Conservation (phyloP, 495 filamentous ascomycete genomes). For the Penicillium canescens region DNA sequence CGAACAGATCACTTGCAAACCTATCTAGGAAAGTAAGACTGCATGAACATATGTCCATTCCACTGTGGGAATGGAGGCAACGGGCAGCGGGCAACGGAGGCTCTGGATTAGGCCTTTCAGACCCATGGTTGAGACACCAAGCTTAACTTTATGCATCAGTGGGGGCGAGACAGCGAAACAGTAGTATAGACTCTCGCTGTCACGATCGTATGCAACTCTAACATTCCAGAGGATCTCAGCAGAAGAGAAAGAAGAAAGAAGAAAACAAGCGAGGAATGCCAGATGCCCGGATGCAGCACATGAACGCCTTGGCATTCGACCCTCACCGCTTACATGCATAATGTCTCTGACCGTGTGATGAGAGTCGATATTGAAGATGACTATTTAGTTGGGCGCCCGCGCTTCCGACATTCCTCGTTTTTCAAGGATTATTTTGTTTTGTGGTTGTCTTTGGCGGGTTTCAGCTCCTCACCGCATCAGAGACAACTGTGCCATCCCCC, state of each 20-base stretch:
- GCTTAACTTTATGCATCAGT: background rate
- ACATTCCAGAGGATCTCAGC: constrained; percentile 7
- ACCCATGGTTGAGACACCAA: background rate
- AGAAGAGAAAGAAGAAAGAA: background rate
- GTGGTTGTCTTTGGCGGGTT: background rate
- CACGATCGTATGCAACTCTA: constrained; percentile 3
- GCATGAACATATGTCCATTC: too few relatives aligned
- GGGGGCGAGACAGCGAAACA: too few relatives aligned
- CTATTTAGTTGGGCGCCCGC: constrained; percentile 1
- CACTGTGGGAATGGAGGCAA: too few relatives aligned
- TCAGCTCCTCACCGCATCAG: constrained; percentile 12
- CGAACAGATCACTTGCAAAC: constrained; percentile 1
- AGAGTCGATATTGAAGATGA: background rate
- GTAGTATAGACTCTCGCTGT: background rate
- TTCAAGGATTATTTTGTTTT: constrained; percentile 1
- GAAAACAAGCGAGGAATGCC: constrained; percentile 8
- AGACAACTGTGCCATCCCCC: constrained; percentile 5
- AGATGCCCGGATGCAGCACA: constrained; percentile 10
- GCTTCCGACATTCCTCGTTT: constrained; percentile 5
- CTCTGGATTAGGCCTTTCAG: too few relatives aligned
- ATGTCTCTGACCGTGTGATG: background rate
- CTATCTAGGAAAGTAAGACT: too few relatives aligned
- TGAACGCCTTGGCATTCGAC: constrained; percentile 4
- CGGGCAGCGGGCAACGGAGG: too few relatives aligned
- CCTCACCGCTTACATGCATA: constrained; percentile 7